Evolutionary conservation across 352 stramenopile species (phyloP).

Genomic region (Pseudoperonospora humuli): DNA sequence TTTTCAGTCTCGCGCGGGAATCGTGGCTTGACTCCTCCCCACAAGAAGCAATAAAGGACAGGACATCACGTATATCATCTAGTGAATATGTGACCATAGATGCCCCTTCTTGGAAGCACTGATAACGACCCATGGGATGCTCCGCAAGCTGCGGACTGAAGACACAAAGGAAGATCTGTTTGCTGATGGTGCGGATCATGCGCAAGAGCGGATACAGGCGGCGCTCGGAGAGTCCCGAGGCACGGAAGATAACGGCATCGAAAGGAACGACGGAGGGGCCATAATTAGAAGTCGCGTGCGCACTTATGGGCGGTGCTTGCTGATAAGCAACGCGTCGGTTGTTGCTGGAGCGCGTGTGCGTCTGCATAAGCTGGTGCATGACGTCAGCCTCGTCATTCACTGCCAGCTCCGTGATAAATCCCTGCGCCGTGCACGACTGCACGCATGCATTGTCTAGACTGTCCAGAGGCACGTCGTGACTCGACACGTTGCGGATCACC

Average conservation of each 20-base stretch:
- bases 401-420: slow-evolving; percentile 66
- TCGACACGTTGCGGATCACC: slow-evolving; percentile 70
- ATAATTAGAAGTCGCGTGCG: slow-evolving; percentile 3
- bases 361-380: slow-evolving; percentile 48
- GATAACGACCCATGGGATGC: slow-evolving; percentile 59
- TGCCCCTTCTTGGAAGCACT: slow-evolving; percentile 68
- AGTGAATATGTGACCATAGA: slow-evolving; percentile 79
- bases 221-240: slow-evolving; percentile 40
- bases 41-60: slow-evolving; percentile 59
- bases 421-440: slow-evolving; percentile 53
- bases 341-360: slow-evolving; percentile 21
- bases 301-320: slow-evolving; percentile 6
- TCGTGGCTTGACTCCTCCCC: slow-evolving; percentile 2
- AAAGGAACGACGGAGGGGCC: slow-evolving; percentile 28
- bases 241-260: slow-evolving; percentile 59
- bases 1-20: slow-evolving; percentile 11
- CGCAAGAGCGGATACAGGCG: slow-evolving; percentile 50
- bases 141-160: slow-evolving; percentile 72
- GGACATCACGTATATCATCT: slow-evolving; percentile 48
- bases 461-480: slow-evolving; percentile 64
- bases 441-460: slow-evolving; percentile 71
- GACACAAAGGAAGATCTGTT: slow-evolving; percentile 81
- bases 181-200: slow-evolving; percentile 59
- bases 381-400: slow-evolving; percentile 53
- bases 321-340: slow-evolving; percentile 15